Percentiles rank a stretch among this genome's conserved stretches.
phyloP scores from a whole-genome alignment of 2,329 filamentous ascomycete genomes.

The Magnaporthiopsis poae region DNA sequence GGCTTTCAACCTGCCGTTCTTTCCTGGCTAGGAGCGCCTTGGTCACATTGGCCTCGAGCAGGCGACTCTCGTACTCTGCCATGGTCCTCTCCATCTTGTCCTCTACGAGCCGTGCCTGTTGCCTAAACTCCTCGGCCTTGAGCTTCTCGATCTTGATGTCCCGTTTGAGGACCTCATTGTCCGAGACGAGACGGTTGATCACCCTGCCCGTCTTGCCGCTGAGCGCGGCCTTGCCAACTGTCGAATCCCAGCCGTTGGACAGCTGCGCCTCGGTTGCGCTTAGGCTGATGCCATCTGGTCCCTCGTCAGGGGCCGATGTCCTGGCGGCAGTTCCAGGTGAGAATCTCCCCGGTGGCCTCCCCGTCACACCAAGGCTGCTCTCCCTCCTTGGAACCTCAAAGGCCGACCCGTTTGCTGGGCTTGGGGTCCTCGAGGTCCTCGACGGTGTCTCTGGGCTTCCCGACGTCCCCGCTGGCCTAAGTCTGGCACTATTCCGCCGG shows the following conservation, averaged over 20 bases:
- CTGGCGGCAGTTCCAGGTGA: background rate
- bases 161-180: constrained; percentile 68
- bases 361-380: constrained; percentile 12
- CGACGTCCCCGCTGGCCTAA: background rate
- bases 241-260: constrained; percentile 44
- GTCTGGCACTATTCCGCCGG: background rate
- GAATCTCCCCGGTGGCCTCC: constrained; percentile 4
- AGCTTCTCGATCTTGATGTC: constrained; percentile 59
- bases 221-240: constrained; percentile 58
- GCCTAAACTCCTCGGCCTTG: constrained; percentile 60
- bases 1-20: constrained; percentile 62
- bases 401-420: constrained; percentile 13
- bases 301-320: constrained; percentile 14
- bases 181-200: constrained; percentile 71
- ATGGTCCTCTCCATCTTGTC: constrained; percentile 61
- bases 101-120: constrained; percentile 56
- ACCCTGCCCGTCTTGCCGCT: constrained; percentile 63
- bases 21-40: constrained; percentile 61
- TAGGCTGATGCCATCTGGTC: constrained; percentile 22
- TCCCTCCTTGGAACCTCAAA: constrained; percentile 20
- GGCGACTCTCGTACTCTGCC: constrained; percentile 58
- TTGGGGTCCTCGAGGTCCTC: constrained; percentile 11
- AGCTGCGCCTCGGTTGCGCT: constrained; percentile 18
- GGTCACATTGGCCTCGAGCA: constrained; percentile 62
- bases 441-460: constrained; percentile 11